Evolutionary conservation across 495 filamentous ascomycete species (phyloP).

Genomic region (Penicillium goetzii): DNA sequence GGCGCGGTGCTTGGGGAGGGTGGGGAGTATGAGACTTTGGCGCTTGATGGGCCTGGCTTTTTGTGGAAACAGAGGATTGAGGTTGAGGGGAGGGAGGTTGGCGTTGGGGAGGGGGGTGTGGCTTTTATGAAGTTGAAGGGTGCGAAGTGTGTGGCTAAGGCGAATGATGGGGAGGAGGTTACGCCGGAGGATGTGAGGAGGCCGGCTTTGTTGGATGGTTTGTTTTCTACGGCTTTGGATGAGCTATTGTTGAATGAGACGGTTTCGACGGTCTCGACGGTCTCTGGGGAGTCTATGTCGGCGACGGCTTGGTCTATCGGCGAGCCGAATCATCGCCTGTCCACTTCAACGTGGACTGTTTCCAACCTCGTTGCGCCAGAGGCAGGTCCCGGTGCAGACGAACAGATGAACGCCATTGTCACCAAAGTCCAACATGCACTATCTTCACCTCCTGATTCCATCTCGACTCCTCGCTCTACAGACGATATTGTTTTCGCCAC

Average conservation of each 20-base stretch:
- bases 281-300: background rate
- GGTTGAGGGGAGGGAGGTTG: constrained; percentile 59
- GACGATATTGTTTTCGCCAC: constrained; percentile 72
- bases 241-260: background rate
- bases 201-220: constrained; percentile 51
- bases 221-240: constrained; percentile 40
- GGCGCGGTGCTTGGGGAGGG: constrained; percentile 88
- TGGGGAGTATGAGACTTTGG: constrained; percentile 95
- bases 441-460: constrained; percentile 16
- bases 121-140: constrained; percentile 62
- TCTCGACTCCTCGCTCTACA: constrained; percentile 31
- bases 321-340: constrained; percentile 25
- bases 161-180: constrained; percentile 40
- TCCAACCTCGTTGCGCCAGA: constrained; percentile 50
- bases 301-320: constrained; percentile 20
- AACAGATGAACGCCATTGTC: constrained; percentile 52
- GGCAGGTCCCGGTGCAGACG: constrained; percentile 39
- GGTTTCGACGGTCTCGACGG: background rate
- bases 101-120: constrained; percentile 71
- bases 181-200: constrained; percentile 41
- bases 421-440: constrained; percentile 42
- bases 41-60: constrained; percentile 72
- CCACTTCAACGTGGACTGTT: constrained; percentile 40
- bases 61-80: constrained; percentile 75
- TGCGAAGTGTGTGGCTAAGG: constrained; percentile 61